These are phyloP conservation scores for Umbilicus rupestris DNA, from an alignment of 164 flowering plant species.

Conservation along the genomic window DNA sequence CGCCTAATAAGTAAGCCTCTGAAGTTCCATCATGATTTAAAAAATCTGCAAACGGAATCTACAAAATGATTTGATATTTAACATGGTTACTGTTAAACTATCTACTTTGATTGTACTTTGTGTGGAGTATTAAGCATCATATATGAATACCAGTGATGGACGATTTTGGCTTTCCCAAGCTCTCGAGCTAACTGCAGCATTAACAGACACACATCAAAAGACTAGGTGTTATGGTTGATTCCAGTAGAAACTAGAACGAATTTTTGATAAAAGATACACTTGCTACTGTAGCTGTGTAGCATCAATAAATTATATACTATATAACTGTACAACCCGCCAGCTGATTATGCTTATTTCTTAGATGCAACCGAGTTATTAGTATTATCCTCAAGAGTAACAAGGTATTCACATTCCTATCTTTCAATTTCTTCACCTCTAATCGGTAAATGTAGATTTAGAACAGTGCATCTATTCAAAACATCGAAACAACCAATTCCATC, in stretches of 20 bases:
- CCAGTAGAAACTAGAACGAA: not conserved
- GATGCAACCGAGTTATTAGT: not conserved
- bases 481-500: not conserved
- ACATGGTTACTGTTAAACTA: not conserved
- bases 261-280: not conserved
- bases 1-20: conserved; percentile 38
- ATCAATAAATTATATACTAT: not conserved
- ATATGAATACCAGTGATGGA: conserved; percentile 46
- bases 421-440: not conserved
- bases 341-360: no score
- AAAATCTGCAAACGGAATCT: conserved; percentile 94
- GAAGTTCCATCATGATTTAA: conserved; percentile 64
- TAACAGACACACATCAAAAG: conserved; percentile 11
- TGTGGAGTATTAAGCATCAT: not conserved
- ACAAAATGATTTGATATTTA: conserved; percentile 13
- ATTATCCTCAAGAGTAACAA: not conserved
- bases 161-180: conserved; percentile 75
- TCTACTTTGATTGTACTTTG: not conserved
- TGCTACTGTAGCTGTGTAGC: not conserved
- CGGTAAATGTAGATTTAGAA: not conserved
- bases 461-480: not conserved
- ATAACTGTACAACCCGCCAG: not conserved
- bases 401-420: not conserved
- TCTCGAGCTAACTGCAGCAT: conserved; percentile 63
- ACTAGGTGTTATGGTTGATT: not conserved